Percentiles rank a stretch among this genome's conserved stretches.
Conservation (phyloP, 1,284 basidiomycete genomes). For the Coniophora puteana region DNA sequence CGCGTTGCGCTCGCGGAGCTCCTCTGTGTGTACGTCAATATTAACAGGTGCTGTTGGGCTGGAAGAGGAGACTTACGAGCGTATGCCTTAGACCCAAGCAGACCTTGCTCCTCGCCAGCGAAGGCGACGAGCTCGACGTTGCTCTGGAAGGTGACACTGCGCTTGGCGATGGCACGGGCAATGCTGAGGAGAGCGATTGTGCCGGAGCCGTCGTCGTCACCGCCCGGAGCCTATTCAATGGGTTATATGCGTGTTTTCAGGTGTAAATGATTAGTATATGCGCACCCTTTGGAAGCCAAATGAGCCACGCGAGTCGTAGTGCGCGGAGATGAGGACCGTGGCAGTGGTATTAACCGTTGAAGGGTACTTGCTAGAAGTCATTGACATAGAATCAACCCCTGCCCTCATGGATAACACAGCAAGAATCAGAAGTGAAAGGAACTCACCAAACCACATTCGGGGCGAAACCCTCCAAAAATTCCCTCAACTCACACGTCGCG, state of each 20-base stretch:
- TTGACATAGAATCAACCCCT: no score
- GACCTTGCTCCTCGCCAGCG: conserved; percentile 71
- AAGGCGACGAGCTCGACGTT: conserved; percentile 71
- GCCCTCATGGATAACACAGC: not conserved
- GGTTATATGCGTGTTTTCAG: no score
- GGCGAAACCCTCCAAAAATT: conserved; percentile 69
- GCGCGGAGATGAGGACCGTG: conserved; percentile 72
- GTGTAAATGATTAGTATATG: not conserved
- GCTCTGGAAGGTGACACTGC: conserved; percentile 58
- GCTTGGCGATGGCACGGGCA: conserved; percentile 62
- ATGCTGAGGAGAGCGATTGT: conserved; percentile 73
- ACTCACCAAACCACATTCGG: conserved; percentile 81
- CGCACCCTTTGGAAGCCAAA: conserved; percentile 53
- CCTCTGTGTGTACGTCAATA: conserved; percentile 32
- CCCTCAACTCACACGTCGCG: conserved; percentile 62
- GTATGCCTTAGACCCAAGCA: conserved; percentile 64
- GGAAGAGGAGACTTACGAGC: conserved; percentile 48
- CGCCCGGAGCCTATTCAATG: conserved; percentile 36
- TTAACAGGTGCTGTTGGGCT: not conserved
- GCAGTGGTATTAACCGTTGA: conserved; percentile 47
- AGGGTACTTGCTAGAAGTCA: conserved; percentile 35
- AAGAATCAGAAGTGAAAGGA: not conserved
- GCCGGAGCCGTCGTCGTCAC: conserved; percentile 83
- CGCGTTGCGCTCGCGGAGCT: conserved; percentile 51
- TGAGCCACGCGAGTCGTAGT: conserved; percentile 85